Evolutionary conservation across 106 monocot genomes (phyloP), one percentile per base, ranked within the genome.

Genomic region (Dendrobium officinale): DNA sequence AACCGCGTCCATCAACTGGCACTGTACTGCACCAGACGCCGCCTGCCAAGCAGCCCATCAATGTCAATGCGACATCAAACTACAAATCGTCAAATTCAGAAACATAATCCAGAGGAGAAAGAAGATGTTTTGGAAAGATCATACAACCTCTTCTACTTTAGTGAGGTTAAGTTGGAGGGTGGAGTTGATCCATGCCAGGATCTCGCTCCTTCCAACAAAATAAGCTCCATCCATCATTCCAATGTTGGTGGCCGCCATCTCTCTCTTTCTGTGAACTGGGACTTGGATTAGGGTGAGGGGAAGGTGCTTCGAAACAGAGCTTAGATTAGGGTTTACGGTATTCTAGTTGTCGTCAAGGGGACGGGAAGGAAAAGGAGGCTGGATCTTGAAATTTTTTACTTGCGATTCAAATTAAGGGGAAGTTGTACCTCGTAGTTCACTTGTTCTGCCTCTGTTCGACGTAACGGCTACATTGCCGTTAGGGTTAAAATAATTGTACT

Each of bases 151-250:
- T 79, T 98, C 98, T 66, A 98, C 98, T 83, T 91, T 98, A 75
- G 91, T 87, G 85, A 98, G 89, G 55, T 85, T 89, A 85, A 98
- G 98, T n/a, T 92, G 91, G 81, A 98, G 98, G 19, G 98, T 91
- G 77, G 95, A 85, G 86, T 98, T 98, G 85, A 98, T 93, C 98
- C 98, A 98, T 18, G 94, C 80, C 55, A 98, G 82, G 86, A 98
- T 94, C 91, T 98, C 98, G 42, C 78, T 81, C 48, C 98, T 82
- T 19, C 95, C 92, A 9, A 98, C 98, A 84, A 98, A 98, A 89
- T 98, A 98, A 4, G 98, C 98, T 19, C 88, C 56, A 67, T 98
- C 98, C 98, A 95, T 98, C 91, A 91, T 98, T 61, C 98, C 98
- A 19, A 98, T 98, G 77, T 88, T 98, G 49, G 92, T 87, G 81